Conservation (phyloP, 2,329 filamentous ascomycete genomes). For the Neofusicoccum sp. region DNA sequence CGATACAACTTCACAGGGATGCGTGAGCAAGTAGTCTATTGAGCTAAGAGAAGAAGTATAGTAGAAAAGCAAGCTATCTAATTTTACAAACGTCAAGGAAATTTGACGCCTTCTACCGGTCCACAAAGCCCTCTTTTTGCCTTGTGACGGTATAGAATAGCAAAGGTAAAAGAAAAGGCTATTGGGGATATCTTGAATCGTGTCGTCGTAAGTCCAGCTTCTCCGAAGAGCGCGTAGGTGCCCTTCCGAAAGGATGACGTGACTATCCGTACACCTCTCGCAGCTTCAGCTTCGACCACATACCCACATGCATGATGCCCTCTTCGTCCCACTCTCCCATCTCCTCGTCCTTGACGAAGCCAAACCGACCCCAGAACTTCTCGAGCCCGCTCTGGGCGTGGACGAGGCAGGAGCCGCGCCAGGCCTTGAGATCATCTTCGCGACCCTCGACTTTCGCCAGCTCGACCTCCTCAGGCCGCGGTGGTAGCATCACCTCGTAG, state of each 20-base stretch:
- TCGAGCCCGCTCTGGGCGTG: slow-evolving; percentile 73
- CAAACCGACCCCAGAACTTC: slow-evolving; percentile 66
- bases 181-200: not conserved
- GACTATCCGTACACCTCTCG: too few species aligned
- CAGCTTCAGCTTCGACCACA: slow-evolving; percentile 61
- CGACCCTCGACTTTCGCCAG: slow-evolving; percentile 47
- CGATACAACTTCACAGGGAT: not conserved
- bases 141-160: not conserved
- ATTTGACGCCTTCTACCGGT: not conserved
- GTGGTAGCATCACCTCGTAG: slow-evolving; percentile 41
- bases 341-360: slow-evolving; percentile 54
- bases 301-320: slow-evolving; percentile 57
- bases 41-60: not conserved
- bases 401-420: slow-evolving; percentile 72
- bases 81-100: not conserved
- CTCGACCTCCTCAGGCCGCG: slow-evolving; percentile 39
- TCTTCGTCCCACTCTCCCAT: slow-evolving; percentile 19
- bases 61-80: not conserved
- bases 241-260: too few species aligned
- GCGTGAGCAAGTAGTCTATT: not conserved
- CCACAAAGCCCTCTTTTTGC: not conserved
- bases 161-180: not conserved
- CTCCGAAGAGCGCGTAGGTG: too few species aligned
- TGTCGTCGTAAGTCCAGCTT: not conserved
- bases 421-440: slow-evolving; percentile 45